Conservation (phyloP, 2,329 filamentous ascomycete species). For the Pseudomassariella vexata region DNA sequence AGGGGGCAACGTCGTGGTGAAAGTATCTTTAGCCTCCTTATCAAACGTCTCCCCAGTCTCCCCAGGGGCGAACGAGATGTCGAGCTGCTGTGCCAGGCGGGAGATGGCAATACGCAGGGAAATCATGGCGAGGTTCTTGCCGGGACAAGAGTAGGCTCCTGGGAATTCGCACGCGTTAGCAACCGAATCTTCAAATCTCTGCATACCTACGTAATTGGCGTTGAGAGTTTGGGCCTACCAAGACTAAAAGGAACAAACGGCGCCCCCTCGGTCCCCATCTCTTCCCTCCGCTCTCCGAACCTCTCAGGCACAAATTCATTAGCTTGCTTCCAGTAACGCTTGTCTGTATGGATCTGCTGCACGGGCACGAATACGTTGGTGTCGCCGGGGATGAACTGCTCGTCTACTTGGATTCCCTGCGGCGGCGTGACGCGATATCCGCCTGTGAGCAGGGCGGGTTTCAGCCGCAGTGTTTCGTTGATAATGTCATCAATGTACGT, state of each 20-base stretch:
- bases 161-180: neutral
- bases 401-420: conserved; percentile 24
- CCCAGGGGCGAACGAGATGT: conserved; percentile 16
- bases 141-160: conserved; percentile 14
- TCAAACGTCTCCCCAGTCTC: conserved; percentile 16
- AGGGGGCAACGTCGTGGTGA: conserved; percentile 10
- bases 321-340: conserved; percentile 12
- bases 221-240: conserved; percentile 12
- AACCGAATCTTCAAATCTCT: neutral
- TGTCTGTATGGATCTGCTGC: conserved; percentile 19
- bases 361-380: conserved; percentile 17
- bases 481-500: conserved; percentile 28
- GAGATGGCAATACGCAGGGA: conserved; percentile 13
- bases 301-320: conserved; percentile 17
- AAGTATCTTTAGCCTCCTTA: conserved; percentile 11
- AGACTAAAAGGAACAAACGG: conserved; percentile 16
- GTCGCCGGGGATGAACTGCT: conserved; percentile 25
- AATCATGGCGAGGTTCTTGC: conserved; percentile 16
- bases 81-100: conserved; percentile 11
- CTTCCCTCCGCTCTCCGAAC: conserved; percentile 12
- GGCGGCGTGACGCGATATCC: conserved; percentile 30
- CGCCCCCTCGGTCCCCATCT: conserved; percentile 14
- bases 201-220: too few relatives aligned
- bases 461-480: conserved; percentile 24
- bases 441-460: conserved; percentile 29